phyloP scores from a whole-genome alignment of 225 moss, liverwort and hornwort genomes.

The Anthoceros angustus region DNA sequence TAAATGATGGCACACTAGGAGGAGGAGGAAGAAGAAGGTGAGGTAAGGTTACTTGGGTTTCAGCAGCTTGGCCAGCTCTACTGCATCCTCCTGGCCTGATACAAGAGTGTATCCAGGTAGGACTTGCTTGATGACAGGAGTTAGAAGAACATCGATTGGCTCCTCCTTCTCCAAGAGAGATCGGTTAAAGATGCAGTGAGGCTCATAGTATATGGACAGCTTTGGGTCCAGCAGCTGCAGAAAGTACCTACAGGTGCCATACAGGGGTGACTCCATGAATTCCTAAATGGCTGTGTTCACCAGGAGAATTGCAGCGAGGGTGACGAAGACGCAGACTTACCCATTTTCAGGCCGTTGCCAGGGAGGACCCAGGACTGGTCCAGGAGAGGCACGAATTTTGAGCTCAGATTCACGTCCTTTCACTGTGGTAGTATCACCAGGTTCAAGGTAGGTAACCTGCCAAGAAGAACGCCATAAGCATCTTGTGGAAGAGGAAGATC shows the following conservation, averaged over 20 bases:
- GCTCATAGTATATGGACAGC: slow-evolving; percentile 74
- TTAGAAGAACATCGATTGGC: slow-evolving; percentile 62
- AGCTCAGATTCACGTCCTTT: slow-evolving; percentile 31
- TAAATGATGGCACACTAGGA: background rate
- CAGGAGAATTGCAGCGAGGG: background rate
- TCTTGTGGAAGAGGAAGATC: background rate
- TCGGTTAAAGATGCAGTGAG: slow-evolving; percentile 65
- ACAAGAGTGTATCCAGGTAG: slow-evolving; percentile 63
- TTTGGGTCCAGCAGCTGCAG: slow-evolving; percentile 49
- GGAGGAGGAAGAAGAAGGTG: background rate
- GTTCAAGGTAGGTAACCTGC: slow-evolving; percentile 81
- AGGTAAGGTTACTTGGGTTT: slow-evolving; percentile 48
- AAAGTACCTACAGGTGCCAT: slow-evolving; percentile 45
- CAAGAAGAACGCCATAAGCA: background rate
- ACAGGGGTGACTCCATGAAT: background rate
- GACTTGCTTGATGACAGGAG: slow-evolving; percentile 75
- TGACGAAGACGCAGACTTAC: slow-evolving; percentile 13
- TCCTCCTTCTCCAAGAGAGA: slow-evolving; percentile 47
- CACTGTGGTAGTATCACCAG: slow-evolving; percentile 44
- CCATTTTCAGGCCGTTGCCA: slow-evolving; percentile 99
- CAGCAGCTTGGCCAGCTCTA: slow-evolving; percentile 55
- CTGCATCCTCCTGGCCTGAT: slow-evolving; percentile 92
- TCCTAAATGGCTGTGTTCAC: background rate
- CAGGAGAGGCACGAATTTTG: slow-evolving; percentile 51
- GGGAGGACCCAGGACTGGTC: slow-evolving; percentile 83